Percentiles rank a stretch among this genome's conserved stretches.
These are phyloP conservation scores for Podila epigama DNA, from an alignment of 192 early-diverging fungal genomes.

Conservation along the genomic window DNA sequence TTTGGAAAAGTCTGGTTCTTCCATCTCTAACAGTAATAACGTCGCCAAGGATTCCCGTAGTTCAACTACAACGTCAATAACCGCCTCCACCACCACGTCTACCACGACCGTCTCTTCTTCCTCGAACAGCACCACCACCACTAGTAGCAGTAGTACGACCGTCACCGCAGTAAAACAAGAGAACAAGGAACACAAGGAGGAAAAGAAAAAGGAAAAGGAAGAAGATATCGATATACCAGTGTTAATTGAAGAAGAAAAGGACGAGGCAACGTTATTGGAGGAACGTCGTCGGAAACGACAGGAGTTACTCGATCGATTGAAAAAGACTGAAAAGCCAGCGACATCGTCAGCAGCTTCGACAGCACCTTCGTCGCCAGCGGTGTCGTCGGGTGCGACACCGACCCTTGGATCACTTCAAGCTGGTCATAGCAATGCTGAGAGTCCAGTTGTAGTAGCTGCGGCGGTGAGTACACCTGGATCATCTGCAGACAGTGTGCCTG, in stretches of 20 bases:
- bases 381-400: conserved; percentile 9
- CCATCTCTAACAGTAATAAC: background rate
- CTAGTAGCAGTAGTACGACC: background rate
- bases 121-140: background rate
- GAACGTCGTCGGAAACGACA: conserved; percentile 81
- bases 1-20: background rate
- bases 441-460: too few species aligned
- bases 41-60: background rate
- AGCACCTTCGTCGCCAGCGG: background rate
- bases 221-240: conserved; percentile 35
- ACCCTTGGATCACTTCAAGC: conserved; percentile 2
- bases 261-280: conserved; percentile 84
- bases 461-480: conserved; percentile 47
- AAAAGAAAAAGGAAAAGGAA: conserved; percentile 10
- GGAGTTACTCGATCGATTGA: conserved; percentile 78
- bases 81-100: too few species aligned
- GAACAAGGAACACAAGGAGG: conserved; percentile 13
- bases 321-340: conserved; percentile 52
- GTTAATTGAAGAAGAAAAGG: conserved; percentile 66
- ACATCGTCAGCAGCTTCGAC: conserved; percentile 25
- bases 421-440: conserved; percentile 5
- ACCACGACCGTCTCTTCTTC: background rate
- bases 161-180: background rate
- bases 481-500: conserved; percentile 85
- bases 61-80: too few species aligned